A percentile compares a stretch with the other conserved stretches of the same genome.
phyloP scores from a whole-genome alignment of 306 rosid species.

The Prinsepia uniflora region DNA sequence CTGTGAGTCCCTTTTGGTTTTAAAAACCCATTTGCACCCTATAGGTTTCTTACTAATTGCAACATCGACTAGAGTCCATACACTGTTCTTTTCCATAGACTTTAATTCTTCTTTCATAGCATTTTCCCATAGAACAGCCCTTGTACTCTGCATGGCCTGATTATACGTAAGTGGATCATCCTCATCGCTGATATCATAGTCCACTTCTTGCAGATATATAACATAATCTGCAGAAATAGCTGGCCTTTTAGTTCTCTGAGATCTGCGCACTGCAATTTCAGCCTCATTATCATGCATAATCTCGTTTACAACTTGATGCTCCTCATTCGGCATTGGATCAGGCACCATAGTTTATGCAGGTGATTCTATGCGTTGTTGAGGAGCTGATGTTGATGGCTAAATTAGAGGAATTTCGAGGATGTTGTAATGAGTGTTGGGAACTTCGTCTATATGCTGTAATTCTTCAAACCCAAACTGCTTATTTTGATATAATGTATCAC shows the following conservation, averaged over 20 bases:
- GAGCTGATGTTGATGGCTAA: too few relatives aligned
- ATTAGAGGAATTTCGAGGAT: too few relatives aligned
- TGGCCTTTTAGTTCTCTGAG: not conserved
- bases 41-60: not conserved
- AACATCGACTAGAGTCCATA: not conserved
- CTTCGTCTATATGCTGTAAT: too few relatives aligned
- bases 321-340: not conserved
- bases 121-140: not conserved
- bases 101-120: not conserved
- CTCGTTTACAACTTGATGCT: not conserved
- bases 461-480: not conserved
- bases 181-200: not conserved
- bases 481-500: not conserved
- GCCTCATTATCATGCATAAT: too few relatives aligned
- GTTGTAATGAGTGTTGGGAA: too few relatives aligned
- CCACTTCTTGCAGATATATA: not conserved
- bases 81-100: not conserved
- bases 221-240: not conserved
- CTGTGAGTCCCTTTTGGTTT: not conserved
- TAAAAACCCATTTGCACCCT: not conserved
- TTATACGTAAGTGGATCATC: not conserved
- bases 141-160: too few relatives aligned
- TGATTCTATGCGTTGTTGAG: too few relatives aligned
- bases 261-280: not conserved
- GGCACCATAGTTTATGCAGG: too few relatives aligned